Base-by-base conservation (phyloP, 2,329 filamentous ascomycete species). In the Massarina eburnea region DNA sequence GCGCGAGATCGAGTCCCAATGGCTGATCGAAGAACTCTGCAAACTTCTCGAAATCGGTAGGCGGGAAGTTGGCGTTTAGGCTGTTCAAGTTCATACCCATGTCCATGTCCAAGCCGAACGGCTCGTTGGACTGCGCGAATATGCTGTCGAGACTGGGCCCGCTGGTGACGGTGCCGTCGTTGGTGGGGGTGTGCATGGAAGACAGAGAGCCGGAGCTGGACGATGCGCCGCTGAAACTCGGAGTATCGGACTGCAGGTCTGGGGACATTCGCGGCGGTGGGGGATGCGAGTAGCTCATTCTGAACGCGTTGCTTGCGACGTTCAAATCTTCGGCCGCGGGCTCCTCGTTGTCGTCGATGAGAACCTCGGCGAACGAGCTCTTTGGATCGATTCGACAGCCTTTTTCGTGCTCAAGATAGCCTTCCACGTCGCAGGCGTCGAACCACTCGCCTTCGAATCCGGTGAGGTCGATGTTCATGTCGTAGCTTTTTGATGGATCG, bases 371-470 rank as follows among this genome's bases (percentile, higher is more conserved):
- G 43, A 80, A 83, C 15, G 86, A 83, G 8, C 79, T 75, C 8
- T 76, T 73, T 0, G 80, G 77, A 8, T 85, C 80, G 41, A 91
- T 82, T 36, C 74, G 64, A 22, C 90, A 80, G 4, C 84, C 84
- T 22, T 80, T 79, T 39, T 80, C 76, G 4, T 66, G 55, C 32
- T 78, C 78, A 2, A 95, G 72, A 61, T 91, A 94, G 10, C 80
- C 76, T 66, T 94, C 86, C 0, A 91, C 84, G 64, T 94, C 89
- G 48, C 88, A 80, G 0, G 83, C 73, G 60, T 94, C 88, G 55
- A 87, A 88, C 75, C 89, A 94, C 40, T 88, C 81, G 4, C 88
- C 88, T 48, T 86, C 80, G 49, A 85, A 87, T 0, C 82, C 86
- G 1, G 80, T 76, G 7, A 84, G 66, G 30, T 76, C 77, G 54